These are phyloP conservation scores for Batrachochytrium dendrobatidis DNA, from an alignment of 371 early-diverging fungal species.

Conservation along the genomic window DNA sequence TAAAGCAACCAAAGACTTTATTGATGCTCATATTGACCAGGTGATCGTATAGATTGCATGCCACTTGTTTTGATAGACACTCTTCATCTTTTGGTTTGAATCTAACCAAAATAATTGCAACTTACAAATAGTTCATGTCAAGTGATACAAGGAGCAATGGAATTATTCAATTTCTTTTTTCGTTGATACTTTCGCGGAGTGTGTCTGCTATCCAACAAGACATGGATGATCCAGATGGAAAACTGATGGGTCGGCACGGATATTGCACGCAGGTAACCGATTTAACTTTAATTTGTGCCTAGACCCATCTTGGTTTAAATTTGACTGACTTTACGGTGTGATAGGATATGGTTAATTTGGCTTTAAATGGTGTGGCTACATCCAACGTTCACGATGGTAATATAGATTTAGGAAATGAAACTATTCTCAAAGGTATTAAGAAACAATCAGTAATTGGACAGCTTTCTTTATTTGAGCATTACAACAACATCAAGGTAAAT, in stretches of 20 bases:
- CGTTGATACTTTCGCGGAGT: constrained; percentile 34
- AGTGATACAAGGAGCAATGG: constrained; percentile 26
- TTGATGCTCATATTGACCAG: constrained; percentile 12
- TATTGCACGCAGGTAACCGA: constrained; percentile 40
- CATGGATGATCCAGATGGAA: constrained; percentile 32
- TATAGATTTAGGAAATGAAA: constrained; percentile 7
- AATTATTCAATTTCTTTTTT: constrained; percentile 33
- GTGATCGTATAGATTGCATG: background rate
- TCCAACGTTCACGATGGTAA: constrained; percentile 40
- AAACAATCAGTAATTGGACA: constrained; percentile 27
- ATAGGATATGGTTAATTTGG: constrained; percentile 40
- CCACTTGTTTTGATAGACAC: background rate
- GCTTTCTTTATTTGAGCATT: constrained; percentile 40
- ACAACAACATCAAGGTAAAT: constrained; percentile 31
- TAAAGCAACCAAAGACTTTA: constrained; percentile 6
- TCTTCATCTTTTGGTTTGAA: background rate
- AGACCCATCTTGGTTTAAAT: background rate
- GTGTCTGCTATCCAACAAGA: constrained; percentile 24
- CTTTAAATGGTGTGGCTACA: constrained; percentile 33
- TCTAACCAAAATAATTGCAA: background rate
- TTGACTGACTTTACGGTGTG: constrained; percentile 2
- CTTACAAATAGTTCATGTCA: constrained; percentile 20
- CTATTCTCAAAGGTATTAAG: constrained; percentile 31
- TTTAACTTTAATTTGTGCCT: background rate
- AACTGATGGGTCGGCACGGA: constrained; percentile 34